phyloP scores from a whole-genome alignment of 257 asterid species.

The Marsdenia floribunda region DNA sequence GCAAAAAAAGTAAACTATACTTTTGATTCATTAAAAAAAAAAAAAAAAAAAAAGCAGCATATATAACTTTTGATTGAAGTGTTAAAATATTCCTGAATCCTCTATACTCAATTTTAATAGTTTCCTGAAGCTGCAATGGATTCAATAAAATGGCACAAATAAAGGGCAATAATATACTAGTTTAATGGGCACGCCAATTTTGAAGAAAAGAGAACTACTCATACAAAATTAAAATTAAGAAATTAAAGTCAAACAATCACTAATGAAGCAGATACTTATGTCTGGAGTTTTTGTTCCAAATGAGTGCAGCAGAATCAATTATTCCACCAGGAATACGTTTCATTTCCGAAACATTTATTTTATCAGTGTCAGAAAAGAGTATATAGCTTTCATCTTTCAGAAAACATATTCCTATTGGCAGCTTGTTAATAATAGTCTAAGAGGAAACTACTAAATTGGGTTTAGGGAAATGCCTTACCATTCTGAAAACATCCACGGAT shows the following conservation, averaged over 20 bases:
- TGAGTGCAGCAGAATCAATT: not conserved
- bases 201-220: not conserved
- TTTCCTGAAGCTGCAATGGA: not conserved
- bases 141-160: not conserved
- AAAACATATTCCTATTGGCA: not conserved
- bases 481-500: slow-evolving; percentile 75
- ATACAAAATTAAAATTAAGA: not conserved
- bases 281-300: no score
- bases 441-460: not conserved
- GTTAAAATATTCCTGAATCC: not conserved
- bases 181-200: not conserved
- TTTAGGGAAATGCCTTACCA: slow-evolving; percentile 37
- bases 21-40: no score
- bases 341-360: not conserved
- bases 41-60: not conserved
- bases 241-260: no score
- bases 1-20: no score
- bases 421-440: not conserved
- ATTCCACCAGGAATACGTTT: not conserved
- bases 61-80: not conserved
- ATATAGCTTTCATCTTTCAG: not conserved
- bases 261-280: no score
- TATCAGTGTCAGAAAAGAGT: not conserved
- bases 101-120: not conserved
- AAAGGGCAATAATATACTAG: not conserved